Percentiles rank a stretch among this genome's conserved stretches.
Evolutionary conservation across 106 monocot genomes (phyloP).

Genomic region (Cymbidium sinense): DNA sequence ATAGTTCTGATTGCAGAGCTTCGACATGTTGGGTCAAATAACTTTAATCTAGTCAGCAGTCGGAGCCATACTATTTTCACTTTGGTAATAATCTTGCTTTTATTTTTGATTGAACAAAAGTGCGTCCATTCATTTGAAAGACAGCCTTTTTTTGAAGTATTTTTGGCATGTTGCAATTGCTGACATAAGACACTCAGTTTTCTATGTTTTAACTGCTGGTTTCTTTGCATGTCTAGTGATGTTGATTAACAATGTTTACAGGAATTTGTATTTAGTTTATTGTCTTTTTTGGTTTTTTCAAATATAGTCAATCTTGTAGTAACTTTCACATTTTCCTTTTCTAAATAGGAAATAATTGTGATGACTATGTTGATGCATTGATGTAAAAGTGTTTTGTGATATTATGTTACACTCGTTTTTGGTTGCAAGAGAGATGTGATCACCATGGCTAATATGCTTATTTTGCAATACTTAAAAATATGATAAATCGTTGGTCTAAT

Average conservation of each 20-base stretch:
- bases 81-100: constrained; percentile 50
- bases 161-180: neutral
- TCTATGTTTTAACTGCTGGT: neutral
- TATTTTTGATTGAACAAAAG: constrained; percentile 11
- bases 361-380: no score
- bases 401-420: no score
- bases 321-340: no score
- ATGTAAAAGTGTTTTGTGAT: no score
- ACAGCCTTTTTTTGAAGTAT: neutral
- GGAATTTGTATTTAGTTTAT: no score
- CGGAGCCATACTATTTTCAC: constrained; percentile 96
- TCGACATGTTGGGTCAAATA: constrained; percentile 96
- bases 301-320: no score
- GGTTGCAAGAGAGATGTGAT: no score
- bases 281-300: no score
- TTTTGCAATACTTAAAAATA: no score
- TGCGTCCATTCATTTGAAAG: neutral
- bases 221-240: neutral
- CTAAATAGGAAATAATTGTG: no score
- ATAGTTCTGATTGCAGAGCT: constrained; percentile 59
- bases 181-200: neutral
- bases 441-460: no score
- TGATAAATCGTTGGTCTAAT: no score
- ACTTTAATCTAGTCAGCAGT: constrained; percentile 92
- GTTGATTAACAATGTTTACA: neutral